A percentile compares a stretch with the other conserved stretches of the same genome.
These are phyloP conservation scores for Trichoderma brevicompactum DNA, from an alignment of 2,329 filamentous ascomycete genomes.

Conservation along the genomic window DNA sequence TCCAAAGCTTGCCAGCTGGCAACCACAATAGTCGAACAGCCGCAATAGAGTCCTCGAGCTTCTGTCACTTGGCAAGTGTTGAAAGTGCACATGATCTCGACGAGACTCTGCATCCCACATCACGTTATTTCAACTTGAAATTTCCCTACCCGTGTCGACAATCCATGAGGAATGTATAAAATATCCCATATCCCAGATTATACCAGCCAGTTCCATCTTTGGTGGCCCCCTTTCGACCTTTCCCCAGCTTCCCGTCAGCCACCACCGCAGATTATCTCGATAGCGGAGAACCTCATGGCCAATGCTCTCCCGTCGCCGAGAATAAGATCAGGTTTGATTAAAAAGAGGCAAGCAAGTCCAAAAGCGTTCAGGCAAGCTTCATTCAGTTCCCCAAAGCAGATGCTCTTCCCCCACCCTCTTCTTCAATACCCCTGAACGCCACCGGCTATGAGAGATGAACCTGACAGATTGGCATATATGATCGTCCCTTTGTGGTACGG, in stretches of 20 bases:
- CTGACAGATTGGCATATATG: neutral
- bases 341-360: slow-evolving; percentile 18
- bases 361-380: neutral
- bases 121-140: neutral
- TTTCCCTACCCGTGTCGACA: neutral
- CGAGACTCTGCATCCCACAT: neutral
- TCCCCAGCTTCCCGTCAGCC: neutral
- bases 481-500: neutral
- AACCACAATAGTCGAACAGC: neutral
- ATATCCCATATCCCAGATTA: neutral
- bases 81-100: neutral
- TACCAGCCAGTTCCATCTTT: neutral
- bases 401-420: neutral
- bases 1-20: slow-evolving; percentile 15
- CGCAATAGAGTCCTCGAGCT: neutral
- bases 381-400: neutral
- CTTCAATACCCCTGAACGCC: neutral
- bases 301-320: slow-evolving; percentile 13
- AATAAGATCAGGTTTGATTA: neutral
- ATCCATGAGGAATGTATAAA: neutral
- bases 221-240: neutral
- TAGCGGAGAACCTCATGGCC: slow-evolving; percentile 5
- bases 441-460: neutral
- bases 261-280: neutral
- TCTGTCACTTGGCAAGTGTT: slow-evolving; percentile 13